phyloP scores from a whole-genome alignment of 2,329 filamentous ascomycete genomes.

The Triangularia verruculosa region DNA sequence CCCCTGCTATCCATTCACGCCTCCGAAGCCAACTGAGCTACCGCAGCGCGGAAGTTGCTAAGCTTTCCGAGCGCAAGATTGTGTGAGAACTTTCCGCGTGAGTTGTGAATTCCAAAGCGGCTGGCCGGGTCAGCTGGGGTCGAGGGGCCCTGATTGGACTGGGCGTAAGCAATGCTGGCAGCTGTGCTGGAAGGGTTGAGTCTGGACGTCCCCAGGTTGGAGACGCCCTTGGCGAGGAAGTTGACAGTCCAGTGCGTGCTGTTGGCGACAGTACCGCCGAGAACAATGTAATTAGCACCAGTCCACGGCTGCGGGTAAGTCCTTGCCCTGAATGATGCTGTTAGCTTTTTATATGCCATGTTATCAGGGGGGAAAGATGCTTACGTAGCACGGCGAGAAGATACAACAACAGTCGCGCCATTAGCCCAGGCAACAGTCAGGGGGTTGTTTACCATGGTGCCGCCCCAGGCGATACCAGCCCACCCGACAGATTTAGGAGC shows the following conservation, averaged over 20 bases:
- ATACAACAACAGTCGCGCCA: slow-evolving; percentile 35
- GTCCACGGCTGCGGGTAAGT: slow-evolving; percentile 35
- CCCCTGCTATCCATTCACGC: not conserved
- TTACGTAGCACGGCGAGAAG: slow-evolving; percentile 38
- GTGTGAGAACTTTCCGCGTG: slow-evolving; percentile 27
- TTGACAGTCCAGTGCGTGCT: slow-evolving; percentile 42
- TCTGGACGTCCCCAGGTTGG: slow-evolving; percentile 32
- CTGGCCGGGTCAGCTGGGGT: slow-evolving; percentile 29
- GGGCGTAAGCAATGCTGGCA: slow-evolving; percentile 29
- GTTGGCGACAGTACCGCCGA: slow-evolving; percentile 36
- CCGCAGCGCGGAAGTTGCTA: slow-evolving; percentile 29
- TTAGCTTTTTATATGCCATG: not conserved
- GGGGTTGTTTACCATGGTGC: slow-evolving; percentile 42
- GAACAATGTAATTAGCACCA: slow-evolving; percentile 34
- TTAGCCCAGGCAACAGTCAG: slow-evolving; percentile 41
- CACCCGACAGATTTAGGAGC: slow-evolving; percentile 40
- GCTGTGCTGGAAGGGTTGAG: slow-evolving; percentile 29
- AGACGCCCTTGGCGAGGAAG: slow-evolving; percentile 39
- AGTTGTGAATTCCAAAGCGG: slow-evolving; percentile 31
- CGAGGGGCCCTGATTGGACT: slow-evolving; percentile 23
- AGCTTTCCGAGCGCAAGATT: slow-evolving; percentile 31
- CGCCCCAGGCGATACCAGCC: slow-evolving; percentile 42
- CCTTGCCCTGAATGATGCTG: slow-evolving; percentile 25
- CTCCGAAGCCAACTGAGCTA: slow-evolving; percentile 19
- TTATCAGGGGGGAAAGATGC: slow-evolving; percentile 17